Percentiles rank a stretch among this genome's conserved stretches.
Conservation (phyloP, 2,329 filamentous ascomycete genomes). For the Sclerotinia minor region DNA sequence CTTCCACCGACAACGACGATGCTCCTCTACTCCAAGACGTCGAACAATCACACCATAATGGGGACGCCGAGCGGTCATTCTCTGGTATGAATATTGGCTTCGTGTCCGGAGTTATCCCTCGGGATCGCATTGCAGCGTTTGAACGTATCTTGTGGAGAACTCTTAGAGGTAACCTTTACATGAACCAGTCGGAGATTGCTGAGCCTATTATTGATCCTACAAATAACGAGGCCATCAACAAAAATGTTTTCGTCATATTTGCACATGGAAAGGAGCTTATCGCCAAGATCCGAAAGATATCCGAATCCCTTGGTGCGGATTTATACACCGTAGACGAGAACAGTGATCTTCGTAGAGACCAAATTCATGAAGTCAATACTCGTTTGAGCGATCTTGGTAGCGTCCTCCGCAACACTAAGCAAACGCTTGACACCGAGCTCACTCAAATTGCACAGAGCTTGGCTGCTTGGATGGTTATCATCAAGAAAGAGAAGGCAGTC, state of each 20-base stretch:
- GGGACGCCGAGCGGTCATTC: constrained; percentile 76
- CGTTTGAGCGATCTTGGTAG: constrained; percentile 87
- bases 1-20: constrained; percentile 81
- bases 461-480: constrained; percentile 94
- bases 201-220: constrained; percentile 89
- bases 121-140: constrained; percentile 90
- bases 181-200: constrained; percentile 99
- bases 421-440: constrained; percentile 88
- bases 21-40: constrained; percentile 91
- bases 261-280: constrained; percentile 98
- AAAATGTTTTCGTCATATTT: constrained; percentile 99
- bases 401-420: constrained; percentile 92
- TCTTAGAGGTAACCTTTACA: constrained; percentile 95
- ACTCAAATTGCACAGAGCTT: constrained; percentile 90
- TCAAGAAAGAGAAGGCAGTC: constrained; percentile 97
- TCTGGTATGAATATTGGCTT: constrained; percentile 99
- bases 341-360: constrained; percentile 88
- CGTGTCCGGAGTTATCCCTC: constrained; percentile 90
- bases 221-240: constrained; percentile 88
- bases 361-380: constrained; percentile 96
- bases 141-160: constrained; percentile 98
- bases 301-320: constrained; percentile 92
- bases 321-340: constrained; percentile 98
- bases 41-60: constrained; percentile 71
- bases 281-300: constrained; percentile 98